Percentiles rank a stretch among this genome's conserved stretches.
These are phyloP conservation scores for Penicillium sp. DNA, from an alignment of 2,329 filamentous ascomycete species.

Conservation along the genomic window DNA sequence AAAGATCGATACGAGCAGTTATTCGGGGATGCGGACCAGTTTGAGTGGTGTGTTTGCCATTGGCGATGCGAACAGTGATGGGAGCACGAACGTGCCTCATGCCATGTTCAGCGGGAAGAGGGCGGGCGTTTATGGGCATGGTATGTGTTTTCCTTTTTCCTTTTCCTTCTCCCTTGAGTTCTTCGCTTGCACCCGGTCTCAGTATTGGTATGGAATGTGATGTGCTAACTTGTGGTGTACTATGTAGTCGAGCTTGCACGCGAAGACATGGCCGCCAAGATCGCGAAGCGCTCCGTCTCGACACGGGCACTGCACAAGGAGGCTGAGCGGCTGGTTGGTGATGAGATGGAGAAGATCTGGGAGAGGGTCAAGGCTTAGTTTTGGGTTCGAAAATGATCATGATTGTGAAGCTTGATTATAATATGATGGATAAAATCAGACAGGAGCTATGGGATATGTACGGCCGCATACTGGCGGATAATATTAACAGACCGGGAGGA, in stretches of 20 bases:
- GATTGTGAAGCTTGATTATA: too few species aligned
- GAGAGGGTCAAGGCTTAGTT: slow-evolving; percentile 16
- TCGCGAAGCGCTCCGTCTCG: slow-evolving; percentile 35
- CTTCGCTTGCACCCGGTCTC: background rate
- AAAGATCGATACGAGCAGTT: slow-evolving; percentile 51
- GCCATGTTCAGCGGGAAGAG: slow-evolving; percentile 65
- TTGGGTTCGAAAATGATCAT: too few species aligned
- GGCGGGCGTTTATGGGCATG: slow-evolving; percentile 62
- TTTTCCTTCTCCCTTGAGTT: background rate
- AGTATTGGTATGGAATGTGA: background rate
- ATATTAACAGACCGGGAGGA: too few species aligned
- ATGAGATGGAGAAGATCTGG: slow-evolving; percentile 37
- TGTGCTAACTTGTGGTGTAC: background rate
- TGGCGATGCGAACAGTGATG: slow-evolving; percentile 65
- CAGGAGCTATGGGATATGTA: too few species aligned
- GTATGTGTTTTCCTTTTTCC: slow-evolving; percentile 48
- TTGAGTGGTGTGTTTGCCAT: slow-evolving; percentile 61
- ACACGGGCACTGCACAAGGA: slow-evolving; percentile 34
- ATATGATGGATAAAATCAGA: too few species aligned
- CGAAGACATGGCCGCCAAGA: slow-evolving; percentile 35
- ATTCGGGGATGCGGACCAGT: slow-evolving; percentile 56
- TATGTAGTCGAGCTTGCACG: slow-evolving; percentile 39
- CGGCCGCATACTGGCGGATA: too few species aligned
- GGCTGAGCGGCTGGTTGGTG: slow-evolving; percentile 35
- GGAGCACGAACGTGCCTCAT: slow-evolving; percentile 65